A percentile compares a stretch with the other conserved stretches of the same genome.
phyloP scores from a whole-genome alignment of 306 rosid species.

The Citrullus amarus region DNA sequence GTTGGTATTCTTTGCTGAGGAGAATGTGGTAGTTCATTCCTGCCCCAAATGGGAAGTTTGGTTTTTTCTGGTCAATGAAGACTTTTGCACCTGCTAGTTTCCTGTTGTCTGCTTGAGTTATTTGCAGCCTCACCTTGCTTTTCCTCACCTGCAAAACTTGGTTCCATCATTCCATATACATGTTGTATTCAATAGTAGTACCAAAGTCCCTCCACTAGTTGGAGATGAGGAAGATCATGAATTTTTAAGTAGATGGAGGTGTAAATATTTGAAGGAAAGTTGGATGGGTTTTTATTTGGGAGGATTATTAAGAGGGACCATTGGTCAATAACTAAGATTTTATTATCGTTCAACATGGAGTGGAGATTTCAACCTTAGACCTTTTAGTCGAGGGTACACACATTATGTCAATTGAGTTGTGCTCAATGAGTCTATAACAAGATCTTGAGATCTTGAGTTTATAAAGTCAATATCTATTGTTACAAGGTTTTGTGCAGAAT shows the following conservation, averaged over 20 bases:
- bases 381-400: too few relatives aligned
- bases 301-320: too few relatives aligned
- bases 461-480: too few relatives aligned
- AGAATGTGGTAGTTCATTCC: slow-evolving; percentile 46
- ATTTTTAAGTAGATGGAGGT: background rate
- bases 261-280: background rate
- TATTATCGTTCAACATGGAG: too few relatives aligned
- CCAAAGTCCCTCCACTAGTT: background rate
- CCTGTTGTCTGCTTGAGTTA: slow-evolving; percentile 30
- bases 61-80: slow-evolving; percentile 9
- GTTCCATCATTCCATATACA: background rate
- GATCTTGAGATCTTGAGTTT: too few relatives aligned
- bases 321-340: too few relatives aligned
- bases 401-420: too few relatives aligned
- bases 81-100: slow-evolving; percentile 40
- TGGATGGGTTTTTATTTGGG: background rate
- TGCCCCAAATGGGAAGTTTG: slow-evolving; percentile 48
- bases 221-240: background rate
- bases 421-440: too few relatives aligned
- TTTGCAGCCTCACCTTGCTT: slow-evolving; percentile 32
- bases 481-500: too few relatives aligned
- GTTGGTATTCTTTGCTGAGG: slow-evolving; percentile 29
- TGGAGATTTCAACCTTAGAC: too few relatives aligned
- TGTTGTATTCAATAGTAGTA: background rate
- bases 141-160: slow-evolving; percentile 34